Base-by-base conservation (phyloP, 108 stramenopile species). In the Cyclotella choctawhatcheeana region DNA sequence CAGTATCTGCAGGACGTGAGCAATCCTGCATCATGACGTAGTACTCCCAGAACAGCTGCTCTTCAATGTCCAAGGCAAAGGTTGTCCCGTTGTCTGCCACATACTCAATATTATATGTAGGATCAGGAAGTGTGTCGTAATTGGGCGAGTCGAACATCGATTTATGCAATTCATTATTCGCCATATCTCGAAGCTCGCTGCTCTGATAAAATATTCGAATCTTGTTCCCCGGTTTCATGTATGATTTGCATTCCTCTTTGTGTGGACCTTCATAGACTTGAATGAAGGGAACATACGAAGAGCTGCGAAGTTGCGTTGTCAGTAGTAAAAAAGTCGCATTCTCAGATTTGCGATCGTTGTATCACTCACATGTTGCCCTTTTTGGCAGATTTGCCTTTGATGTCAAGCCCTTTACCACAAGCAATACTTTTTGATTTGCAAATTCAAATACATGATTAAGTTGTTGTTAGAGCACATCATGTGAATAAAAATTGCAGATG, bases 301-400 rank as follows among this genome's bases (percentile, higher is more conserved):
- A n/a, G n/a, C n/a, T n/a, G n/a, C n/a, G n/a, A n/a, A n/a, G n/a
- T n/a, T n/a, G n/a, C n/a, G n/a, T n/a, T n/a, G n/a, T n/a, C n/a
- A n/a, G n/a, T 26, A 47, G 10, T 29, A 5, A 13, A 1, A 5
- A 64, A 26, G 30, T 27, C 0, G 24, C 43, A 27, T 27, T 13
- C 44, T n/a, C n/a, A n/a, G n/a, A n/a, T n/a, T n/a, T n/a, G n/a
- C n/a, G n/a, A n/a, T n/a, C n/a, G n/a, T n/a, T n/a, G n/a, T n/a
- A n/a, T n/a, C n/a, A n/a, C n/a, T n/a, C 43, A 27, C 26, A 64
- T 4, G 29, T 67, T 77, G 21, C 90, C 90, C 21, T 56, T 33
- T 43, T 86, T 86, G 58, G 90, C 89, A n/a, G 76, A 78, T 72
- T 91, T 91, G 20, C 89, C 89, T 48, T 91, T 91, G 56, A 91